These are phyloP conservation scores for Colletotrichum sp. DNA, from an alignment of 2,329 filamentous ascomycete species.

Conservation along the genomic window DNA sequence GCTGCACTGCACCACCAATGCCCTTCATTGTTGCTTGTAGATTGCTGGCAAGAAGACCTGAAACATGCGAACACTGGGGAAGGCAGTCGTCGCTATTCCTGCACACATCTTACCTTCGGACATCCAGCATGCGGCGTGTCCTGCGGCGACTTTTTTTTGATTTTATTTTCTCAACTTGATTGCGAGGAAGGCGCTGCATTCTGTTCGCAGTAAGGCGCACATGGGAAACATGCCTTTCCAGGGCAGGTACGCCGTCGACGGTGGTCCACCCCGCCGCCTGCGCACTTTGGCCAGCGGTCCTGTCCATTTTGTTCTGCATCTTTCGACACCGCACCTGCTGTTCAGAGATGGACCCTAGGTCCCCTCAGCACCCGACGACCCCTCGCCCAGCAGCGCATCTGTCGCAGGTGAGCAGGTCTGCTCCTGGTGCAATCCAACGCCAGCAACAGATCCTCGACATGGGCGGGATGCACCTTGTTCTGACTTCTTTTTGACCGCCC, in stretches of 20 bases:
- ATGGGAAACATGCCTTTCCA: neutral
- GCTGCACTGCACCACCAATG: neutral
- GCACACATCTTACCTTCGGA: neutral
- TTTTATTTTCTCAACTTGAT: neutral
- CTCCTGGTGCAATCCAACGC: slow-evolving; percentile 5
- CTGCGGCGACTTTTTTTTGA: neutral
- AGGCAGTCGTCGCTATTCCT: neutral
- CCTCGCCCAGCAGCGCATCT: neutral
- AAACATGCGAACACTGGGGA: slow-evolving; percentile 10
- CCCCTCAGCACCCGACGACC: neutral
- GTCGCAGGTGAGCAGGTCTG: slow-evolving; percentile 13
- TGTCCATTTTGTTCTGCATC: neutral
- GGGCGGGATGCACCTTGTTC: neutral
- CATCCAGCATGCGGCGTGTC: neutral
- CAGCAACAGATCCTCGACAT: slow-evolving; percentile 12
- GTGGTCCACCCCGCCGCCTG: slow-evolving; percentile 5
- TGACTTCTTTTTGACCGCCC: neutral
- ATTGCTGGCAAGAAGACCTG: slow-evolving; percentile 12
- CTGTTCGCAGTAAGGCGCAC: neutral
- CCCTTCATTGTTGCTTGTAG: slow-evolving; percentile 14
- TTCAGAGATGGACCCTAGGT: neutral
- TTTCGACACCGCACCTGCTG: neutral
- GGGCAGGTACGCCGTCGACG: neutral
- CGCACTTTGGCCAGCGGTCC: neutral
- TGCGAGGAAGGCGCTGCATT: neutral